Percentiles rank a stretch among this genome's conserved stretches.
Conservation (phyloP, 352 stramenopile genomes). For the Elongisporangium anandrum region DNA sequence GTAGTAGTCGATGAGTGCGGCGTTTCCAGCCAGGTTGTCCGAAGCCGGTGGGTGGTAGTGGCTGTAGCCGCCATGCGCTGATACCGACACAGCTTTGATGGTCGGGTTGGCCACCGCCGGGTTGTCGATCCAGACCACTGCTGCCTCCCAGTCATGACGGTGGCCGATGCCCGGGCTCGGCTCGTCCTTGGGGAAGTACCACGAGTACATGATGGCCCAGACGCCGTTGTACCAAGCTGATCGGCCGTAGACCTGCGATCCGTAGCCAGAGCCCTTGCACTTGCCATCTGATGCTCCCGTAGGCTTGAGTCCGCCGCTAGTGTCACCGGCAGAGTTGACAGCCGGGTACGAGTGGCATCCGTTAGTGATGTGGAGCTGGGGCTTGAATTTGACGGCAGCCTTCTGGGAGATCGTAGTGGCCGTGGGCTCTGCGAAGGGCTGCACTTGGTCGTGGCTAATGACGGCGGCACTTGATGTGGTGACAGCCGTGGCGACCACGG, state of each 20-base stretch:
- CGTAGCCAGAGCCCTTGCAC: slow-evolving; percentile 25
- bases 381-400: slow-evolving; percentile 22
- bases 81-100: slow-evolving; percentile 12
- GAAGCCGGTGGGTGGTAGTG: slow-evolving; percentile 19
- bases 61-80: slow-evolving; percentile 19
- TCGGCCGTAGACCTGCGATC: slow-evolving; percentile 17
- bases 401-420: slow-evolving; percentile 11
- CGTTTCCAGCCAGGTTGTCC: slow-evolving; percentile 11
- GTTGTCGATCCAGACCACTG: slow-evolving; percentile 33
- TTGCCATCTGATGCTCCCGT: slow-evolving; percentile 16
- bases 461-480: no score
- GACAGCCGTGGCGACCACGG: no score
- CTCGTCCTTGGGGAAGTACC: slow-evolving; percentile 41
- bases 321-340: slow-evolving; percentile 22
- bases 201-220: slow-evolving; percentile 28
- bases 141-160: slow-evolving; percentile 38
- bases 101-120: slow-evolving; percentile 13
- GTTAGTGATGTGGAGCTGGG: slow-evolving; percentile 26
- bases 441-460: no score
- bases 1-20: slow-evolving; percentile 22
- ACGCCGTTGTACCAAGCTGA: slow-evolving; percentile 11
- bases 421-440: slow-evolving; percentile 16
- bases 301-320: slow-evolving; percentile 15
- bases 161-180: slow-evolving; percentile 15
- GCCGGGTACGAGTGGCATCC: slow-evolving; percentile 26